Evolutionary conservation across 192 early-diverging fungal species (phyloP).

Genomic region (Dissophora globulifera): DNA sequence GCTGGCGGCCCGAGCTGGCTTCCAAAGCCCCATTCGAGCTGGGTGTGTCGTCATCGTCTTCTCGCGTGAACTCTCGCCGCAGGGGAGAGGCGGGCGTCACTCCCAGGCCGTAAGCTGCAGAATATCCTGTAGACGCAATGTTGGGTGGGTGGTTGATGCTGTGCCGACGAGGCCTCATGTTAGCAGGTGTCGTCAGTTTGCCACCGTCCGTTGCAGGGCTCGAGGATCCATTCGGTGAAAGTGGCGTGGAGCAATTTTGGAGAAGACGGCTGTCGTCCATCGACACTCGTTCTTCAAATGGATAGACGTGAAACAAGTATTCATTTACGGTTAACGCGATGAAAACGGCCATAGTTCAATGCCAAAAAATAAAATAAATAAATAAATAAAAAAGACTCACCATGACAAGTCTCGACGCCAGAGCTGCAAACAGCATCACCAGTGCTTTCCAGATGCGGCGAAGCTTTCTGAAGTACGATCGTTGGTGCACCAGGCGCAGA

Average conservation of each 20-base stretch:
- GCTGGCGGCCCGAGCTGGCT: background rate
- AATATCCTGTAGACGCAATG: background rate
- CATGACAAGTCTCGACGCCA: too few species aligned
- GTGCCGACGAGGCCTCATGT: slow-evolving; percentile 11
- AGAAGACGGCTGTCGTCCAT: slow-evolving; percentile 16
- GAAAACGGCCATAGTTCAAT: too few species aligned
- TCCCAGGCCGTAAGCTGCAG: slow-evolving; percentile 4
- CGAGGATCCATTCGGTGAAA: background rate
- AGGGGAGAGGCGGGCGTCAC: slow-evolving; percentile 20
- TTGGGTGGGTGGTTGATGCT: slow-evolving; percentile 31
- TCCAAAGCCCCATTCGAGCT: background rate
- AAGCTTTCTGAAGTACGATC: slow-evolving; percentile 19
- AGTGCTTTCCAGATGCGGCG: slow-evolving; percentile 14
- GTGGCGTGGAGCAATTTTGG: too few species aligned
- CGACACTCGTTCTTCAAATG: slow-evolving; percentile 12
- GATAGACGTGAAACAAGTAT: too few species aligned
- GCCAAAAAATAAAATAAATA: background rate
- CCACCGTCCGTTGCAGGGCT: background rate
- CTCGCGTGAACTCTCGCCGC: slow-evolving; percentile 16
- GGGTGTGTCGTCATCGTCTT: background rate
- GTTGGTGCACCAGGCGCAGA: too few species aligned
- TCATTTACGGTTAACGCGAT: too few species aligned
- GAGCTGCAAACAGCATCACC: too few species aligned
- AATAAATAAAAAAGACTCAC: background rate
- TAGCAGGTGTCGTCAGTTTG: background rate